phyloP scores from a whole-genome alignment of 2,329 filamentous ascomycete genomes.

The Colletotrichum filicis region DNA sequence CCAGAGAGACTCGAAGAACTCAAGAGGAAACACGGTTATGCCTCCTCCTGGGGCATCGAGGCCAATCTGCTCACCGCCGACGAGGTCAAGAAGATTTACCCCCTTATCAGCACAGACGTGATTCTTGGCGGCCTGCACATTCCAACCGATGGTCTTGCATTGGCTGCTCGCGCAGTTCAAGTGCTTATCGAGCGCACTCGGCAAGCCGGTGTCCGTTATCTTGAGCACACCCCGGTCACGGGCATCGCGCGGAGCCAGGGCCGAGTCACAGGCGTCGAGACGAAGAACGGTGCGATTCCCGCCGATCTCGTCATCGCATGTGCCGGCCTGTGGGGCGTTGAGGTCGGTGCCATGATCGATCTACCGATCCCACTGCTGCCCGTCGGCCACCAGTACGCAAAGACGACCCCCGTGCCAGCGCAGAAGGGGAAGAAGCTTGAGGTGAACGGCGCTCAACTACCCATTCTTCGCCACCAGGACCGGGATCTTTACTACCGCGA shows the following conservation, averaged over 20 bases:
- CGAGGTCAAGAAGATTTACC: conserved; percentile 64
- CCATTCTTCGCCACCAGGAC: conserved; percentile 72
- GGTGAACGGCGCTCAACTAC: conserved; percentile 62
- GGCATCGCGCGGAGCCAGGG: conserved; percentile 61
- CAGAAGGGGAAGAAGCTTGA: conserved; percentile 47
- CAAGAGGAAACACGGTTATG: conserved; percentile 71
- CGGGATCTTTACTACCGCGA: conserved; percentile 73
- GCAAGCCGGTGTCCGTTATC: conserved; percentile 67
- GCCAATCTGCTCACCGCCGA: conserved; percentile 61
- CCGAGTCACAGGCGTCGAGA: conserved; percentile 66
- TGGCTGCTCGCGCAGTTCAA: conserved; percentile 71
- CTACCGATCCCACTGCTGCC: conserved; percentile 68
- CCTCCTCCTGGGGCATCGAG: conserved; percentile 70
- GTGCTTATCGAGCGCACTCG: conserved; percentile 68
- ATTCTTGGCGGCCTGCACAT: conserved; percentile 70
- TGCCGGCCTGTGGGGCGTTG: conserved; percentile 74
- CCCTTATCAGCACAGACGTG: conserved; percentile 61
- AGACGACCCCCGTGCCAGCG: conserved; percentile 64
- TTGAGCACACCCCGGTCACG: conserved; percentile 66
- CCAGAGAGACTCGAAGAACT: conserved; percentile 68
- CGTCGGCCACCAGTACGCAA: conserved; percentile 72
- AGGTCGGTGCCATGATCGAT: conserved; percentile 70
- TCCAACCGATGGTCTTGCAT: conserved; percentile 69
- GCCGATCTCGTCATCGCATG: conserved; percentile 73
- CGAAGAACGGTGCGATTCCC: conserved; percentile 57